phyloP scores from a whole-genome alignment of 1,139 yeast genomes.

The Yamadazyma dushanensis region DNA sequence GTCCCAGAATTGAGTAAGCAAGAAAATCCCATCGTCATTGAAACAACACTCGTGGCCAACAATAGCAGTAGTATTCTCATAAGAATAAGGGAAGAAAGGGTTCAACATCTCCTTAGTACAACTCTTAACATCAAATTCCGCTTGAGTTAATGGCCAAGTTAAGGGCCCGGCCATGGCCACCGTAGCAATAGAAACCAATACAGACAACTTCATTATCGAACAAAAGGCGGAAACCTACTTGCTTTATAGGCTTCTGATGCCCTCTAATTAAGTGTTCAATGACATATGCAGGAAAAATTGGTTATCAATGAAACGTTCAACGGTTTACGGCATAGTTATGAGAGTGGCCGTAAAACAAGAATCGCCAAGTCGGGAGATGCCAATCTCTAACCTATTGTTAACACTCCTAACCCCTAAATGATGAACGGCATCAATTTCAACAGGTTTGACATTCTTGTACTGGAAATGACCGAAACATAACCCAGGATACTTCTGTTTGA shows the following conservation, averaged over 20 bases:
- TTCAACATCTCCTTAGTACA: conserved; percentile 10
- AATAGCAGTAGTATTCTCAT: conserved; percentile 26
- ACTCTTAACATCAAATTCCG: conserved; percentile 5
- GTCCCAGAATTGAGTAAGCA: conserved; percentile 46
- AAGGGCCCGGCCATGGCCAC: conserved; percentile 2
- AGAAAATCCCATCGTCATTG: conserved; percentile 34
- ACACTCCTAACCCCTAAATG: neutral
- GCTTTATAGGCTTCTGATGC: neutral
- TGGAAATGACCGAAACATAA: conserved; percentile 26
- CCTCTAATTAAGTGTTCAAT: neutral
- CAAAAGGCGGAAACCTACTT: neutral
- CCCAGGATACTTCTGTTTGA: conserved; percentile 16
- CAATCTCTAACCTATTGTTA: neutral
- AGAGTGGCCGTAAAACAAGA: conserved; percentile 1
- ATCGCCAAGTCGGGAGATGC: conserved; percentile 1
- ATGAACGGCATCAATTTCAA: conserved; percentile 4
- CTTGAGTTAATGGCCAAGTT: conserved; percentile 4
- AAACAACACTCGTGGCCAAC: conserved; percentile 32
- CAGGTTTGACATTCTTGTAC: conserved; percentile 53
- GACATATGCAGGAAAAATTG: neutral
- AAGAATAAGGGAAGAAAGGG: conserved; percentile 21
- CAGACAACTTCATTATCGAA: neutral
- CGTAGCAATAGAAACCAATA: conserved; percentile 5
- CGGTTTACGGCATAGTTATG: neutral
- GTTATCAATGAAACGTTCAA: neutral